phyloP scores from a whole-genome alignment of 164 flowering plant genomes.

The Paratinospora sagittata region DNA sequence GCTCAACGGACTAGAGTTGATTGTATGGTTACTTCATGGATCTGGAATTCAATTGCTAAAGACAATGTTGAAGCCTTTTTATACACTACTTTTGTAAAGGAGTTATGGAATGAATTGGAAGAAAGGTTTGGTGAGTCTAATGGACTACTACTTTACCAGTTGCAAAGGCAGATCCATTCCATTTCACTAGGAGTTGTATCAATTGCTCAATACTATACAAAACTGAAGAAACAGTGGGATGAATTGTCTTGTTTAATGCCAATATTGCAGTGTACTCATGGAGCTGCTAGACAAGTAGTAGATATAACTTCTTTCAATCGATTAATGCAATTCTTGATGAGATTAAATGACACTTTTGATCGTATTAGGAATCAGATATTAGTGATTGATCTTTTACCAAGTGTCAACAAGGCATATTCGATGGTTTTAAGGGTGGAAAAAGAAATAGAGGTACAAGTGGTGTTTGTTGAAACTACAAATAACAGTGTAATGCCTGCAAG shows the following conservation, averaged over 20 bases:
- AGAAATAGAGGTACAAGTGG: background rate
- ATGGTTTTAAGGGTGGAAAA: background rate
- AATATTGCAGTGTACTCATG: background rate
- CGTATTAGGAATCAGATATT: background rate
- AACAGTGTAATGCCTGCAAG: too few relatives aligned
- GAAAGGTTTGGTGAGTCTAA: background rate
- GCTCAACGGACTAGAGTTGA: too few relatives aligned
- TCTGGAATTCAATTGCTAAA: background rate
- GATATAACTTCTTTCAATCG: background rate
- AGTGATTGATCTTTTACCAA: background rate
- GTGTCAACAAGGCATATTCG: background rate
- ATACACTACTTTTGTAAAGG: background rate
- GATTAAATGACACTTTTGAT: background rate
- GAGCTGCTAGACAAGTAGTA: background rate
- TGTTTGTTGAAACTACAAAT: too few relatives aligned
- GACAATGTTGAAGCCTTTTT: background rate
- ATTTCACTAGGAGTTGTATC: background rate
- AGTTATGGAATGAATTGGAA: background rate
- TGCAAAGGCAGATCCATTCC: background rate
- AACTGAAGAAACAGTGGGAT: background rate
- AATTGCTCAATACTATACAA: background rate
- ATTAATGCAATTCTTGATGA: background rate
- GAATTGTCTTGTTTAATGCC: background rate
- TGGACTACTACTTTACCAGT: background rate
- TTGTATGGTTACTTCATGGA: too few relatives aligned